Evolutionary conservation across 2,329 filamentous ascomycete genomes (phyloP).

Genomic region (Tolypocladium ophioglossoides): DNA sequence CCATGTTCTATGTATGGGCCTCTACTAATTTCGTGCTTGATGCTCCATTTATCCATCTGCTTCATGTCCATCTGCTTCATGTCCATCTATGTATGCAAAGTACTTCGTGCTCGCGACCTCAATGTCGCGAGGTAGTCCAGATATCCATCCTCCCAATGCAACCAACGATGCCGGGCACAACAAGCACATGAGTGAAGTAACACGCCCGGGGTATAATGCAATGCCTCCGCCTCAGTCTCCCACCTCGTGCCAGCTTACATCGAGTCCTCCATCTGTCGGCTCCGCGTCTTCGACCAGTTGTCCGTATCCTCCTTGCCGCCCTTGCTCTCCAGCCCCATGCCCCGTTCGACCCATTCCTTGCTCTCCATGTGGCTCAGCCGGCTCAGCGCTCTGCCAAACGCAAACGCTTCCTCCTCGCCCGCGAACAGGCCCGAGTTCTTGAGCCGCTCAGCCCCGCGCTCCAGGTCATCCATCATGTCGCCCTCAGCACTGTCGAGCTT

Average conservation of each 20-base stretch:
- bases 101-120: not conserved
- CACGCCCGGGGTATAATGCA: not conserved
- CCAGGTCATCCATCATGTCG: slow-evolving; percentile 77
- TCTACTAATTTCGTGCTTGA: too few species aligned
- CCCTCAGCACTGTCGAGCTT: slow-evolving; percentile 52
- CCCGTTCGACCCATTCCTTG: slow-evolving; percentile 86
- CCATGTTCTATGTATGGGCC: too few species aligned
- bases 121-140: not conserved
- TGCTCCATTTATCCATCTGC: not conserved
- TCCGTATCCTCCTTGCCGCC: slow-evolving; percentile 58
- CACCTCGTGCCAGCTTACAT: slow-evolving; percentile 31
- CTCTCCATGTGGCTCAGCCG: slow-evolving; percentile 88
- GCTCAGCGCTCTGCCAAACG: slow-evolving; percentile 81
- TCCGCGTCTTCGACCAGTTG: slow-evolving; percentile 54
- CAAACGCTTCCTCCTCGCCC: slow-evolving; percentile 93
- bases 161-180: not conserved
- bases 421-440: slow-evolving; percentile 82
- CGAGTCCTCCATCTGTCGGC: slow-evolving; percentile 57
- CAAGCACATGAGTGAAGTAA: not conserved
- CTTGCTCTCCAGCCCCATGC: slow-evolving; percentile 52
- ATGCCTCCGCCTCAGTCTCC: not conserved
- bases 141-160: not conserved
- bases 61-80: too few species aligned
- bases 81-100: not conserved
- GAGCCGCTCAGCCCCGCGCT: slow-evolving; percentile 72